Conservation (phyloP, 1,284 basidiomycete genomes). For the Apiotrichum akiyoshidainum region DNA sequence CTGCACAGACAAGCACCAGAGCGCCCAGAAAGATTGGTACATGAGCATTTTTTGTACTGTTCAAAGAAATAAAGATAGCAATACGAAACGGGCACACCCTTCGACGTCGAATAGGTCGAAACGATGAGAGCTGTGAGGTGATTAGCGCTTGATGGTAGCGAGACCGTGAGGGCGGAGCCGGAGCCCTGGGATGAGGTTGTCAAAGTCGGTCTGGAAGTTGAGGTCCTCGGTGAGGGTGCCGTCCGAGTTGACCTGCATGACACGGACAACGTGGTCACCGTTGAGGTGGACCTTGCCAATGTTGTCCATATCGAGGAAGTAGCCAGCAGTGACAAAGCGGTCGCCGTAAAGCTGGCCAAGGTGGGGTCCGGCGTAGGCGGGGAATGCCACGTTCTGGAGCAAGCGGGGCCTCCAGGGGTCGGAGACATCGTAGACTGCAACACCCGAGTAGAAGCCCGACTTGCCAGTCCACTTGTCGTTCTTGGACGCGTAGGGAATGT, state of each 20-base stretch:
- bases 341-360: conserved; percentile 13
- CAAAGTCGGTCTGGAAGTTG: conserved; percentile 14
- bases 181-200: conserved; percentile 9
- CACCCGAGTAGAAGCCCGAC: conserved; percentile 14
- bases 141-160: not conserved
- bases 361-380: conserved; percentile 17
- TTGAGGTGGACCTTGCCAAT: conserved; percentile 20
- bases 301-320: conserved; percentile 21
- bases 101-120: too few relatives aligned
- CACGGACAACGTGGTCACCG: conserved; percentile 19
- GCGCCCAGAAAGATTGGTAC: too few relatives aligned
- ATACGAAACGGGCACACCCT: too few relatives aligned
- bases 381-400: conserved; percentile 13
- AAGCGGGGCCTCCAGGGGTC: conserved; percentile 7
- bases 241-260: conserved; percentile 7
- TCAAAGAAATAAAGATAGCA: too few relatives aligned
- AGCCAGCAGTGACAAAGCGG: conserved; percentile 15
- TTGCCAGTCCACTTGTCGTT: conserved; percentile 2
- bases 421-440: conserved; percentile 14
- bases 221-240: conserved; percentile 12
- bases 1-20: too few relatives aligned
- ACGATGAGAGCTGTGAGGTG: not conserved
- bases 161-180: conserved; percentile 16
- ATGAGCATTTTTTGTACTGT: too few relatives aligned
- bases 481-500: conserved; percentile 13